Evolutionary conservation across 345 rosid species (phyloP), one percentile per base, ranked within the genome.

Genomic region (Odontarrhena argentea): DNA sequence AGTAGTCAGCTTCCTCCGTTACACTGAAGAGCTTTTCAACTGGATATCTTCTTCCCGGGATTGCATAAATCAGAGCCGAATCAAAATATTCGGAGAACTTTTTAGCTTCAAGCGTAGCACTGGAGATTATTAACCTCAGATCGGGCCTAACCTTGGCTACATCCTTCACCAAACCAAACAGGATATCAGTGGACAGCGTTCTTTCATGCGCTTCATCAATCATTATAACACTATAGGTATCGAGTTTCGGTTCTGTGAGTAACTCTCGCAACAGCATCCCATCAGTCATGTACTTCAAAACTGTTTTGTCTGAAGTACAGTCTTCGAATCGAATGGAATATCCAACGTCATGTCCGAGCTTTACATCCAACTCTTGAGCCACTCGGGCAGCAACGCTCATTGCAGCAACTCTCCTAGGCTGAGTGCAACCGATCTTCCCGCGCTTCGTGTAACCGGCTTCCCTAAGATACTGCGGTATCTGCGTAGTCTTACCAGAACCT

Each of bases 201-300:
- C 98, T 90, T 81, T 93, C 98, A 67, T 93, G 98, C 15, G 98
- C 97, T 79, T 93, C 96, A 43, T 93, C 98, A 63, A 93, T 86
- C 78, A 93, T 90, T 65, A 90, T 76, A 37, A 93, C 92, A 60
- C 96, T 88, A 68, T 88, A 93, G 79, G 87, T 76, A 67, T 87
- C 87, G 40, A 90, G 81, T 74, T 84, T 91, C 13, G 97, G 97
- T 65, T 90, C 97, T 13, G 82, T 87, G 67, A 93, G 85, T 54
- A 93, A 85, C 79, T 93, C 97, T 8, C 97, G 79, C 76, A 91
- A 65, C 70, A 93, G 73, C 97, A 93, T 93, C 52, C 99, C 99
- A 79, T 93, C 99, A 0, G 98, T 93, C 97, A 93, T 87, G 73
- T 90, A 93, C 79, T 93, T 93, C 37, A 93, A 18, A 58, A 91